These are phyloP conservation scores for Cordyceps javanica DNA, from an alignment of 2,329 filamentous ascomycete species.

Conservation along the genomic window DNA sequence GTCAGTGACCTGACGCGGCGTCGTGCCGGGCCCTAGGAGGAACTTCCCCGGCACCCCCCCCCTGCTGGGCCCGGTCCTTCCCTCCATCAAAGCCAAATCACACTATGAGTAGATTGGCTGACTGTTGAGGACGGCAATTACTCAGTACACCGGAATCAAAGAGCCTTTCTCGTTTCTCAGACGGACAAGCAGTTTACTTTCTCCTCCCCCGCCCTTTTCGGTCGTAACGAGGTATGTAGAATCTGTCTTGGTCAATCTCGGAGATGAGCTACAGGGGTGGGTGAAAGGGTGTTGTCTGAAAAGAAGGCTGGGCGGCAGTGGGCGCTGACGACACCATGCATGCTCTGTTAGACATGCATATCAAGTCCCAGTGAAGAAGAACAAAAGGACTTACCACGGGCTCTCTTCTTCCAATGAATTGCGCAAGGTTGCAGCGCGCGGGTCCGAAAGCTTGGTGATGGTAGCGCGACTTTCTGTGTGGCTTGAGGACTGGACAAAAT, in stretches of 20 bases:
- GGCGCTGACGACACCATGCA: not conserved
- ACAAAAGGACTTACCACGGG: not conserved
- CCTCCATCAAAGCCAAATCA: not conserved
- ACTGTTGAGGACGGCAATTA: not conserved
- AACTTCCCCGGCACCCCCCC: not conserved
- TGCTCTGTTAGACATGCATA: constrained; percentile 1
- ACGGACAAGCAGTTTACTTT: not conserved
- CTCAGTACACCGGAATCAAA: too few relatives aligned
- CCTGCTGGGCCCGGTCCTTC: not conserved
- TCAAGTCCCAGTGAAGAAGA: not conserved
- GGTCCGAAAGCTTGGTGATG: constrained; percentile 3
- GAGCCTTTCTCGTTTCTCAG: too few relatives aligned
- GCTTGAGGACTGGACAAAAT: not conserved
- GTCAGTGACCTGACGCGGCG: too few relatives aligned
- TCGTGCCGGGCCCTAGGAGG: not conserved
- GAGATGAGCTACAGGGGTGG: not conserved
- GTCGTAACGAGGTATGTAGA: not conserved
- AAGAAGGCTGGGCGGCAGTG: not conserved
- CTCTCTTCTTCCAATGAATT: not conserved
- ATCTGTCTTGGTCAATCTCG: not conserved
- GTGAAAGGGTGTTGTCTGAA: not conserved
- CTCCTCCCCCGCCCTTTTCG: not conserved
- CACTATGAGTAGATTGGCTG: not conserved
- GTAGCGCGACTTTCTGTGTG: not conserved
- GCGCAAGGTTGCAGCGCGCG: constrained; percentile 2